A percentile compares a stretch with the other conserved stretches of the same genome.
Conservation (phyloP, 192 early-diverging fungal genomes). For the Pilobolus umbonatus region DNA sequence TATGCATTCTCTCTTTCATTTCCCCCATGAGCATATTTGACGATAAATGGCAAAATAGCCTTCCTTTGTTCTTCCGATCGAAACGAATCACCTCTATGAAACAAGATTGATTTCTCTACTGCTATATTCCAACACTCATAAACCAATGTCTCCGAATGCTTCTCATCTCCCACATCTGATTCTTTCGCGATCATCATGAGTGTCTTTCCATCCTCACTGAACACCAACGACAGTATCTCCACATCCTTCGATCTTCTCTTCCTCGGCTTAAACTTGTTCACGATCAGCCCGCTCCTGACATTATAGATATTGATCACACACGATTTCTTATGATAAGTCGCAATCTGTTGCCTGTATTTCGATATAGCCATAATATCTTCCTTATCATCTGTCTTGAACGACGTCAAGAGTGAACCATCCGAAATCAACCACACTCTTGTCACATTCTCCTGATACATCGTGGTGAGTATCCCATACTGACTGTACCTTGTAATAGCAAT, state of each 20-base stretch:
- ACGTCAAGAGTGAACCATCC: not conserved
- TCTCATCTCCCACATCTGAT: too few species aligned
- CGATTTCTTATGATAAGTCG: not conserved
- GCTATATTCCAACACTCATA: slow-evolving; percentile 3
- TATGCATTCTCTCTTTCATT: too few species aligned
- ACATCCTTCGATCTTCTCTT: too few species aligned
- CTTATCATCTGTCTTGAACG: not conserved
- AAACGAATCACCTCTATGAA: too few species aligned
- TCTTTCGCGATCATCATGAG: not conserved
- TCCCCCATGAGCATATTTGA: too few species aligned
- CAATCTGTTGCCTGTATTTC: not conserved
- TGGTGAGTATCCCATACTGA: not conserved
- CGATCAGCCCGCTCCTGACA: not conserved
- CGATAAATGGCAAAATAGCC: not conserved
- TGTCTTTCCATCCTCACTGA: not conserved
- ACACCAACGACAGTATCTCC: not conserved
- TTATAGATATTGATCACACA: not conserved
- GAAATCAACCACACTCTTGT: not conserved
- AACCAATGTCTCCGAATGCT: too few species aligned
- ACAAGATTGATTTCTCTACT: not conserved
- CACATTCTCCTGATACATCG: not conserved
- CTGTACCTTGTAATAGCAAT: not conserved
- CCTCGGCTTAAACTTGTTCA: not conserved
- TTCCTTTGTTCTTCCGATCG: not conserved
- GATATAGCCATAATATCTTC: slow-evolving; percentile 6